A percentile compares a stretch with the other conserved stretches of the same genome.
Evolutionary conservation across 2,329 filamentous ascomycete genomes (phyloP).

Genomic region (Monosporascus sp.): DNA sequence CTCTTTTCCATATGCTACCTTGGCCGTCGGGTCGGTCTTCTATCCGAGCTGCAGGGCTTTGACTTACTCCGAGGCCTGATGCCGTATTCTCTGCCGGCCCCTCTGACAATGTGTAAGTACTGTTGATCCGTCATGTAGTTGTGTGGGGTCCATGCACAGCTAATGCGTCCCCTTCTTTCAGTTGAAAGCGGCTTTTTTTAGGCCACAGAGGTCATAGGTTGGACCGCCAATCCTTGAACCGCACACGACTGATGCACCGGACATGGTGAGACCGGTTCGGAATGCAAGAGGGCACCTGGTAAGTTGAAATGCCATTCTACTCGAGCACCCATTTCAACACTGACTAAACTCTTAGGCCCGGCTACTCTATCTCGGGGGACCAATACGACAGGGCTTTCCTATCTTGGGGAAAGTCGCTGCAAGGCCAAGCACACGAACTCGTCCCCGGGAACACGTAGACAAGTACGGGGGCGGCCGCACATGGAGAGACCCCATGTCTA

Average conservation of each 20-base stretch:
- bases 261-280: background rate
- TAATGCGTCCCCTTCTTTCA: too few species aligned
- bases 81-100: too few species aligned
- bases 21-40: too few species aligned
- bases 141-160: too few species aligned
- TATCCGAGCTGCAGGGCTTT: too few species aligned
- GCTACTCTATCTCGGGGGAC: background rate
- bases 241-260: background rate
- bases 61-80: too few species aligned
- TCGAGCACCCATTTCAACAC: background rate
- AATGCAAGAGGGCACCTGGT: background rate
- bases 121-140: too few species aligned
- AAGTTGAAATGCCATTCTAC: background rate
- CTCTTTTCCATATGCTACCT: too few species aligned
- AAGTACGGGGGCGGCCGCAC: background rate
- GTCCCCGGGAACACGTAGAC: background rate
- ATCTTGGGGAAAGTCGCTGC: background rate
- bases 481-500: slow-evolving; percentile 12
- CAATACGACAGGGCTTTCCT: background rate
- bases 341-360: background rate
- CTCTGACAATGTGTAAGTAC: too few species aligned
- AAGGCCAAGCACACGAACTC: background rate
- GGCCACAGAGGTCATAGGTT: too few species aligned
- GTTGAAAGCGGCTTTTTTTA: too few species aligned
- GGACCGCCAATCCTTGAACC: background rate